Evolutionary conservation across 164 flowering plant species (phyloP), one percentile per base, ranked within the genome.

Genomic region (Stephania cephalantha): DNA sequence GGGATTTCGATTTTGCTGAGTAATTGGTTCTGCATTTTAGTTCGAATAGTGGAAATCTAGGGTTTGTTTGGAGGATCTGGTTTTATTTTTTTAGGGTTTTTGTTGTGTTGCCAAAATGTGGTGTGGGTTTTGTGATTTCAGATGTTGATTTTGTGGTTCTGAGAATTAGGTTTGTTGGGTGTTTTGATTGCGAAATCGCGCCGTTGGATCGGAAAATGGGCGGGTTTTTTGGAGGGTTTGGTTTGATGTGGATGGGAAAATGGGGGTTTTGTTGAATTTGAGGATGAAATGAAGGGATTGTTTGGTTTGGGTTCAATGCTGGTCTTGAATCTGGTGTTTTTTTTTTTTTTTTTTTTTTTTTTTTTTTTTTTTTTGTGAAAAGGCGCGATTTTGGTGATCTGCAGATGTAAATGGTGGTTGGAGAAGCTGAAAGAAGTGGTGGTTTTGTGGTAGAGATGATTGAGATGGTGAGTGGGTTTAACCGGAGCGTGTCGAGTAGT

Each of bases 401-500:
- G 31, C 22, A 30, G 70, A 12, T 29, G 12, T 53, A 3, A 9
- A 58, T 58, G 6, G 15, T 58, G 17, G 64, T 58, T 12, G n/a
- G 18, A 58, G 64, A 58, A 10, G 71, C n/a, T 25, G 72, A 69
- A 15, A 17, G 45, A 52, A 75, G 68, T 12, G 69, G 25, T 63
- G 53, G n/a, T 78, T 68, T 68, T 44, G 30, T 35, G 31, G 64
- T 53, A 73, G 46, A 72, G 76, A 70, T 73, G 78, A 71, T 71
- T 78, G 81, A 79, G 77, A 84, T 75, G 82, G 84, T 86, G 86
- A 82, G 61, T 64, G 83, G 67, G 75, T 83, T 87, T 30, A 84
- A 53, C 53, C 81, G 84, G 81, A 87, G 83, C 80, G 50, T 68
- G 5, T 87, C 94, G 29, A 74, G 74, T 68, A 74, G 74, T 68